Percentiles rank a stretch among this genome's conserved stretches.
Conservation (phyloP, 306 rosid genomes). For the Begonia fuchsioides region DNA sequence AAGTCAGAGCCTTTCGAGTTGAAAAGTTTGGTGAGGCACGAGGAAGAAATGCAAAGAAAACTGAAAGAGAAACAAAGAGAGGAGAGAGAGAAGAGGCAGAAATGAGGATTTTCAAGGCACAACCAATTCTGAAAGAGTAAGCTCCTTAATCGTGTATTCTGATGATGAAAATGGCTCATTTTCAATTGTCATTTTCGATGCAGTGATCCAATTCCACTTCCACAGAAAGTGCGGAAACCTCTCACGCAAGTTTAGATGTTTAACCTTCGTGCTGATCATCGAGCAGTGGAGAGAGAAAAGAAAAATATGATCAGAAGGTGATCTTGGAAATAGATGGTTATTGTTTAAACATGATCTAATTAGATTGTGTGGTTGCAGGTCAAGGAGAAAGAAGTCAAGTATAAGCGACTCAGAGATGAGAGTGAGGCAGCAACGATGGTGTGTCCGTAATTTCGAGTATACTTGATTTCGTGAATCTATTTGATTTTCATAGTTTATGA, state of each 20-base stretch:
- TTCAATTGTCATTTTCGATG: not conserved
- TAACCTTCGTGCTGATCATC: too few relatives aligned
- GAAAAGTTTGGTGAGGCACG: conserved; percentile 80
- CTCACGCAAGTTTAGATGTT: conserved; percentile 69
- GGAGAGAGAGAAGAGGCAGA: conserved; percentile 46
- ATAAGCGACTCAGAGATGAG: conserved; percentile 90
- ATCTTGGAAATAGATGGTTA: not conserved
- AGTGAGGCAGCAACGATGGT: conserved; percentile 83
- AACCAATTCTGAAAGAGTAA: conserved; percentile 70
- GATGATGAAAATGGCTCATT: not conserved
- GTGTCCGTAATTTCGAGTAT: not conserved
- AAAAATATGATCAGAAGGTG: conserved; percentile 74
- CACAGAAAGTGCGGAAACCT: conserved; percentile 83
- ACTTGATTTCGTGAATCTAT: not conserved
- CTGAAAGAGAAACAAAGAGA: conserved; percentile 49
- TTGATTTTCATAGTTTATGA: not conserved
- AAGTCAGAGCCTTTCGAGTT: conserved; percentile 78
- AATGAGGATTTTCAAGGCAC: conserved; percentile 68
- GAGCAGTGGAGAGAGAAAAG: conserved; percentile 69
- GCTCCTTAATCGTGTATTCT: conserved; percentile 3
- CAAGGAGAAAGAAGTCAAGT: conserved; percentile 67
- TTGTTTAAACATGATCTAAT: conserved; percentile 3
- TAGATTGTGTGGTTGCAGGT: conserved; percentile 24
- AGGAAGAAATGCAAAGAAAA: conserved; percentile 80
- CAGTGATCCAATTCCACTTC: conserved; percentile 94